These are phyloP conservation scores for Sordariomycetes sp. DNA, from an alignment of 2,329 filamentous ascomycete genomes.

Conservation along the genomic window DNA sequence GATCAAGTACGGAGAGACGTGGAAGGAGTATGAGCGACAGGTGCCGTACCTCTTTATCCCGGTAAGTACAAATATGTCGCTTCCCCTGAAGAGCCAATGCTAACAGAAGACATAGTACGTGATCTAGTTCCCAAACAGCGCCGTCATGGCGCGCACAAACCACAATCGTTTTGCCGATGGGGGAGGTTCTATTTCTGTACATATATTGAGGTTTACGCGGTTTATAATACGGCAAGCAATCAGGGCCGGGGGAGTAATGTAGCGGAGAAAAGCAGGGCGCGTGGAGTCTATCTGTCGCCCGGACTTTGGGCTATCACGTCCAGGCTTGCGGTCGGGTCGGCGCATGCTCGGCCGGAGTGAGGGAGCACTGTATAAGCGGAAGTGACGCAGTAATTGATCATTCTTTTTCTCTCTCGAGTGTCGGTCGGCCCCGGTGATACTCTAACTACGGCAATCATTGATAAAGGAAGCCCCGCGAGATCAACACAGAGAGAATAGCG, in stretches of 20 bases:
- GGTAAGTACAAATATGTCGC: conserved; percentile 14
- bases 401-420: not conserved
- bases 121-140: not conserved
- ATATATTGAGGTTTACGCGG: conserved; percentile 1
- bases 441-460: no score
- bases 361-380: no score
- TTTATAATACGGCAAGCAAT: conserved; percentile 2
- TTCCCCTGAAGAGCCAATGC: not conserved
- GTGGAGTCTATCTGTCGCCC: no score
- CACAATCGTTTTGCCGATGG: not conserved
- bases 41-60: conserved; percentile 84
- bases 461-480: no score
- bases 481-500: no score
- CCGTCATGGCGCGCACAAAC: not conserved
- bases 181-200: conserved; percentile 5
- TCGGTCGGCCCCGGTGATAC: no score
- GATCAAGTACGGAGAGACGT: conserved; percentile 71
- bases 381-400: not conserved
- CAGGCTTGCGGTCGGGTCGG: no score
- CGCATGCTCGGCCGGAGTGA: not conserved
- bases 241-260: not conserved
- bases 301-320: no score
- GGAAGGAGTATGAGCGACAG: conserved; percentile 66
- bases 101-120: not conserved
- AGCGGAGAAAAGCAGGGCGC: not conserved